Evolutionary conservation across 345 rosid species (phyloP).

Genomic region (sweet orange (Citrus sinensis)): DNA sequence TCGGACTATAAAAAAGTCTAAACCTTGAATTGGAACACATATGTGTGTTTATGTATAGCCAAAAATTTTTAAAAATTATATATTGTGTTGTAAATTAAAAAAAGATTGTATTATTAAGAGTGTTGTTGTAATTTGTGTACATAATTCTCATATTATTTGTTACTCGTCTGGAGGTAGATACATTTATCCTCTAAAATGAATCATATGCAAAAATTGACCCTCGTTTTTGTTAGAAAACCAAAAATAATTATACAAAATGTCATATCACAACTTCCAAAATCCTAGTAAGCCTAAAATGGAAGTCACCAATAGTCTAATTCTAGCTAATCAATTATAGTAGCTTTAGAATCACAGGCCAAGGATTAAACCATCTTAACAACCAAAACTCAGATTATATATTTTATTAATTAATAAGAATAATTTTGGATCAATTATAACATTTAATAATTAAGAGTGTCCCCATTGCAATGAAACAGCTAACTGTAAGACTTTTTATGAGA

Average conservation of each 20-base stretch:
- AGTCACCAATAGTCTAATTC: not conserved
- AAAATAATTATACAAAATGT: not conserved
- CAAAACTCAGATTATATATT: not conserved
- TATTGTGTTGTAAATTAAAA: too few relatives aligned
- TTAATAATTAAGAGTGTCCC: not conserved
- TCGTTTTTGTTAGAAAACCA: not conserved
- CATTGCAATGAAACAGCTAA: not conserved
- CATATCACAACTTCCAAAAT: not conserved
- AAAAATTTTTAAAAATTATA: too few relatives aligned
- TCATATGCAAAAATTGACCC: not conserved
- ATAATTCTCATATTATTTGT: too few relatives aligned
- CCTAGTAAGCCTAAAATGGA: not conserved
- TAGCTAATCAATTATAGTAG: not conserved
- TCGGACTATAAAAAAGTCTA: too few relatives aligned
- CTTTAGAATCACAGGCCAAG: not conserved
- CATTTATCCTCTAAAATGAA: not conserved
- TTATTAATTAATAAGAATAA: not conserved
- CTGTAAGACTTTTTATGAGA: not conserved
- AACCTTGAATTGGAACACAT: too few relatives aligned
- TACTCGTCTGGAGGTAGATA: too few relatives aligned
- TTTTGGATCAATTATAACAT: not conserved
- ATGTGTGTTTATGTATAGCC: fast-evolving
- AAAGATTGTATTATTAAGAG: too few relatives aligned
- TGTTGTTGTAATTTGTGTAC: too few relatives aligned
- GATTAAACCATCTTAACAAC: slow-evolving; percentile 9